Conservation (phyloP, 2,329 filamentous ascomycete species). For the Karstenula rhodostoma region DNA sequence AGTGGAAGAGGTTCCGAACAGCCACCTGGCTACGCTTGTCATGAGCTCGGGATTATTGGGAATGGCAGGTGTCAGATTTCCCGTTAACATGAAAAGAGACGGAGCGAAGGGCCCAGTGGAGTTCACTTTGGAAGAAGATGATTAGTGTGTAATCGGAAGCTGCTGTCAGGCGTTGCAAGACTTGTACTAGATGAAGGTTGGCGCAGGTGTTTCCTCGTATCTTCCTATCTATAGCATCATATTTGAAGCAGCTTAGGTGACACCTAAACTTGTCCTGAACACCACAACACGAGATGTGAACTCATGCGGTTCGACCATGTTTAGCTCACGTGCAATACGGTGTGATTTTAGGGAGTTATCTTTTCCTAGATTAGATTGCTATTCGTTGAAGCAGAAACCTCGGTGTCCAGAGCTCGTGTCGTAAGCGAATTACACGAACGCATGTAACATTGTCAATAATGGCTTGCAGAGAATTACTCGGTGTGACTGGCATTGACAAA, state of each 20-base stretch:
- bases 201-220: neutral
- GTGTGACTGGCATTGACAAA: neutral
- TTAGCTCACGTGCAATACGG: neutral
- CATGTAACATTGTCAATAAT: neutral
- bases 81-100: slow-evolving; percentile 25
- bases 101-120: slow-evolving; percentile 24
- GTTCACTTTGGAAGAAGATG: slow-evolving; percentile 23
- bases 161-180: neutral
- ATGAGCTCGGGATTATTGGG: slow-evolving; percentile 46
- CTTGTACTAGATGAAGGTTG: neutral
- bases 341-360: neutral
- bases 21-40: slow-evolving; percentile 40
- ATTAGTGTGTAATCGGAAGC: neutral
- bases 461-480: neutral
- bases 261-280: neutral
- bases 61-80: slow-evolving; percentile 39
- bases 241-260: neutral
- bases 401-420: neutral
- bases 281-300: neutral
- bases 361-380: neutral
- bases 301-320: neutral
- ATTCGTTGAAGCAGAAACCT: neutral
- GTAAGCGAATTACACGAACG: neutral
- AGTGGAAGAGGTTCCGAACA: slow-evolving; percentile 40
- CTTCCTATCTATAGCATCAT: neutral